These are phyloP conservation scores for Podaxis sp. DNA, from an alignment of 768 basidiomycete genomes.

Conservation along the genomic window DNA sequence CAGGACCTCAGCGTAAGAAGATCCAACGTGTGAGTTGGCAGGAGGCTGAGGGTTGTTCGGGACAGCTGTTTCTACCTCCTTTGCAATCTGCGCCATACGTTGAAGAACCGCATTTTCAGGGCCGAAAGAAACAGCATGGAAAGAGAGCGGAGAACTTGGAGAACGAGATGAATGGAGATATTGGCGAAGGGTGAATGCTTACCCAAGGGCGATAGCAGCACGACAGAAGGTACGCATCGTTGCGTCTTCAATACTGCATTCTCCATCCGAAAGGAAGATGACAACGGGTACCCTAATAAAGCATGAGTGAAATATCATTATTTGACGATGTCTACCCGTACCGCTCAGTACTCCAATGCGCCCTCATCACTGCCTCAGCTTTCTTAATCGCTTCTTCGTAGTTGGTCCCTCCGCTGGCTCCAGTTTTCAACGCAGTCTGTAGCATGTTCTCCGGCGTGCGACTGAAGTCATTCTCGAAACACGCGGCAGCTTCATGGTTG, in stretches of 20 bases:
- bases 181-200: conserved; percentile 24
- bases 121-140: conserved; percentile 61
- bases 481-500: conserved; percentile 19
- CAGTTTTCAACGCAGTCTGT: conserved; percentile 29
- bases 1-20: conserved; percentile 48
- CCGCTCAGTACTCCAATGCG: conserved; percentile 52
- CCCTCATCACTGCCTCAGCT: conserved; percentile 38
- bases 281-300: conserved; percentile 43
- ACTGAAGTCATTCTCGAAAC: conserved; percentile 43
- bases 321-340: conserved; percentile 16
- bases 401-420: conserved; percentile 38
- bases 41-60: conserved; percentile 21
- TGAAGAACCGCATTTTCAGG: conserved; percentile 28
- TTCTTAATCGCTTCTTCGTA: conserved; percentile 37
- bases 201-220: not conserved
- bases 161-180: conserved; percentile 14
- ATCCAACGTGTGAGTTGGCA: conserved; percentile 26
- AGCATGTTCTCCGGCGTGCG: conserved; percentile 46
- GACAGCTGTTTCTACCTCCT: conserved; percentile 41
- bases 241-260: conserved; percentile 39
- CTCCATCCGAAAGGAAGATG: conserved; percentile 59
- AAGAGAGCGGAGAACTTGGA: conserved; percentile 40
- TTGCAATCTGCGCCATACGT: conserved; percentile 51
- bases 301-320: not conserved
- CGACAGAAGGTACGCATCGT: conserved; percentile 41